phyloP scores from a whole-genome alignment of 345 rosid species.

The Aurinia saxatilis region DNA sequence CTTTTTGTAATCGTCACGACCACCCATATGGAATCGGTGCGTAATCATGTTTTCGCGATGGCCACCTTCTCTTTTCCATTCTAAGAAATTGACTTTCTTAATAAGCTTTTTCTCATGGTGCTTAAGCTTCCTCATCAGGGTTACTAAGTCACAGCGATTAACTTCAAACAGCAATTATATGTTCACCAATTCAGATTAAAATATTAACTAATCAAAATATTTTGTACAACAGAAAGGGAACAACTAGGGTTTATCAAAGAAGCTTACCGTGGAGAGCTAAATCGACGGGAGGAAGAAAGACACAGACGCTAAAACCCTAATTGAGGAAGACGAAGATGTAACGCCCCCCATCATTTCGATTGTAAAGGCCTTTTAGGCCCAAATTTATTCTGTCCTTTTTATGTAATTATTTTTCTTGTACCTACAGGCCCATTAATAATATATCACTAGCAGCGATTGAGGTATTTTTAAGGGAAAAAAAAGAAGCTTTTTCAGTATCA shows the following conservation, averaged over 20 bases:
- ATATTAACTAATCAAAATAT: neutral
- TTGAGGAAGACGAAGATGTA: neutral
- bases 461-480: no score
- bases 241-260: neutral
- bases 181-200: neutral
- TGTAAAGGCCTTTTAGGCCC: conserved; percentile 6
- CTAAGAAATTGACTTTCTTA: conserved; percentile 64
- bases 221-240: neutral
- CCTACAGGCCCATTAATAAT: neutral
- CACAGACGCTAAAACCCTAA: conserved; percentile 6
- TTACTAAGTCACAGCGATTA: neutral
- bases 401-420: no score
- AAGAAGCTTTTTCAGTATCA: no score
- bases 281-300: neutral
- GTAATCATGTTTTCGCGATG: conserved; percentile 63
- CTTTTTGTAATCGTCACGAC: conserved; percentile 96
- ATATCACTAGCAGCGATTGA: no score
- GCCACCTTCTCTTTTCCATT: conserved; percentile 76
- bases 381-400: neutral
- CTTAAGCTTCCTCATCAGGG: conserved; percentile 64
- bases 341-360: neutral
- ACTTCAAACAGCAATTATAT: neutral
- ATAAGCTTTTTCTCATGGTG: conserved; percentile 64
- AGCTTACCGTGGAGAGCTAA: neutral
- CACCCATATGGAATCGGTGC: conserved; percentile 61